These are phyloP conservation scores for Venturia oleaginea DNA, from an alignment of 2,329 filamentous ascomycete genomes.

Conservation along the genomic window DNA sequence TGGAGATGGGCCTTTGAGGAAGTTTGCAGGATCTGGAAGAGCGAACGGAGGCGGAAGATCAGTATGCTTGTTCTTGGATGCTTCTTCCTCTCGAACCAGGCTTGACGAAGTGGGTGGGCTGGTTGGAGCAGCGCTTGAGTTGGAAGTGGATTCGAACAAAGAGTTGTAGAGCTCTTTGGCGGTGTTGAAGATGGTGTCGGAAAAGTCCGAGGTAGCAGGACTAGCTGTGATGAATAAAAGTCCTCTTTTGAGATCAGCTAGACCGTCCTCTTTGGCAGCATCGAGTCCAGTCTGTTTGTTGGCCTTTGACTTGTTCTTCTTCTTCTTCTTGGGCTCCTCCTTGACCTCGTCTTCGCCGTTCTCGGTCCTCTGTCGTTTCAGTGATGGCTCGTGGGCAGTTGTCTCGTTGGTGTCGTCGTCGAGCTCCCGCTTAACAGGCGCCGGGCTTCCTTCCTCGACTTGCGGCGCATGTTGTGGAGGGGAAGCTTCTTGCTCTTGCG, in stretches of 20 bases:
- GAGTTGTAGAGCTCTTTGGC: slow-evolving; percentile 10
- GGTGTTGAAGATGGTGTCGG: slow-evolving; percentile 33
- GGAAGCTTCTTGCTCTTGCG: not conserved
- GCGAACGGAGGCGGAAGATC: slow-evolving; percentile 11
- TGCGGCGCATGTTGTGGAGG: not conserved
- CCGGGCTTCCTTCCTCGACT: not conserved
- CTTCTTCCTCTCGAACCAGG: not conserved
- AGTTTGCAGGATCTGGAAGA: slow-evolving; percentile 10
- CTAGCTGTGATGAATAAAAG: slow-evolving; percentile 5
- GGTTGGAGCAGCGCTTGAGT: not conserved
- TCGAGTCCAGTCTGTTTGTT: not conserved
- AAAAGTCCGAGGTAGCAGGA: slow-evolving; percentile 41
- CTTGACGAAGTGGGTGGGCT: not conserved
- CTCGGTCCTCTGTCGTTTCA: not conserved
- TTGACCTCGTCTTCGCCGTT: not conserved
- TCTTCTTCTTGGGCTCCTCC: slow-evolving; percentile 9
- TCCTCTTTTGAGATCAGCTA: slow-evolving; percentile 5
- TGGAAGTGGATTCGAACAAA: not conserved
- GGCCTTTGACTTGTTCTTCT: slow-evolving; percentile 6
- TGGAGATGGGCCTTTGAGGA: slow-evolving; percentile 9
- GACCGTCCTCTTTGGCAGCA: not conserved
- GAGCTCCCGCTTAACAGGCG: not conserved
- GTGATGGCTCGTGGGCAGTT: not conserved
- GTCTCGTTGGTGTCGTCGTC: slow-evolving; percentile 2
- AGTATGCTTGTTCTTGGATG: slow-evolving; percentile 6